A percentile compares a stretch with the other conserved stretches of the same genome.
These are phyloP conservation scores for Rhynchospora tenuis DNA, from an alignment of 176 grass and related monocot species.

Conservation along the genomic window DNA sequence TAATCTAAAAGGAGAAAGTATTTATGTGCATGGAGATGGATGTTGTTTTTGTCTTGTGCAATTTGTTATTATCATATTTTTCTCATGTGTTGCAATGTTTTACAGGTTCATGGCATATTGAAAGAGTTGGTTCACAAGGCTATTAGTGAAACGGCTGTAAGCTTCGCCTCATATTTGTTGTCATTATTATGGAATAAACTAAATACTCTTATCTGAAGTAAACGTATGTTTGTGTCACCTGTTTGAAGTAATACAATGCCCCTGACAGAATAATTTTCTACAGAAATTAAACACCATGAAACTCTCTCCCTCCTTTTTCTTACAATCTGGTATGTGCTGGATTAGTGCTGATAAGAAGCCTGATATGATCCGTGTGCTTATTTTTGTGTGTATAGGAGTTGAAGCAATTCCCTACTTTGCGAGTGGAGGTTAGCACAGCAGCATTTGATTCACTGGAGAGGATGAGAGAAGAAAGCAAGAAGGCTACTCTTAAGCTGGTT, in stretches of 20 bases:
- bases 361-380: background rate
- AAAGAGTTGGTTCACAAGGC: constrained; percentile 97
- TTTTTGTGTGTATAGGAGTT: constrained; percentile 54
- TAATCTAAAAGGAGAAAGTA: background rate
- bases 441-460: constrained; percentile 94
- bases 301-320: background rate
- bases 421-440: constrained; percentile 81
- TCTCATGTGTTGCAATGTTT: constrained; percentile 6
- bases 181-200: background rate
- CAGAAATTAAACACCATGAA: background rate
- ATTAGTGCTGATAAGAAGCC: background rate
- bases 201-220: background rate
- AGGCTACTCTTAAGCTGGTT: constrained; percentile 89
- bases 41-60: background rate
- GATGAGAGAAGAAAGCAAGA: constrained; percentile 99
- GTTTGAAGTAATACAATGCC: background rate
- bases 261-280: background rate
- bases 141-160: constrained; percentile 81
- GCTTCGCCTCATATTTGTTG: constrained; percentile 14
- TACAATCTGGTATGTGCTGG: background rate
- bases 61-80: background rate
- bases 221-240: background rate
- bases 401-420: constrained; percentile 91
- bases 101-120: constrained; percentile 86
- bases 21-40: background rate